Base-by-base conservation (phyloP, 2,329 filamentous ascomycete genomes). In the Thelonectria blattea region DNA sequence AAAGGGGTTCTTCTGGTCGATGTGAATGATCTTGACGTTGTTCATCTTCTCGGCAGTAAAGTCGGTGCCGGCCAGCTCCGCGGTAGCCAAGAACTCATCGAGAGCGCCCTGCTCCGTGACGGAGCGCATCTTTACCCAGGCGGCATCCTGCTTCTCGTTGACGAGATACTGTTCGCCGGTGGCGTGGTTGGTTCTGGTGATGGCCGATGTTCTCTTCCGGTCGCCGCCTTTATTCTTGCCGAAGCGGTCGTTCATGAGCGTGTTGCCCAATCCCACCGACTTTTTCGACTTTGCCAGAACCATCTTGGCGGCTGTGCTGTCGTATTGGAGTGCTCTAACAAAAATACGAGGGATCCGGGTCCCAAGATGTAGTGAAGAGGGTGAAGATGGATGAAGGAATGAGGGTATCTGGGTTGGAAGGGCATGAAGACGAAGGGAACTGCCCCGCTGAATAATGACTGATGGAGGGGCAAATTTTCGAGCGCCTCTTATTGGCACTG, bases 1-100 rank as follows among this genome's bases (percentile, higher is more conserved):
- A 71, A 94, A 99, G 0, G 95, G 95, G 76, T 99, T 99, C 80
- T 91, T 92, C 79, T 97, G 93, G 76, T 97, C 93, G 67, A 89
- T 90, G 76, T 99, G 95, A 69, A 99, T 97, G 74, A 99, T 97
- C 82, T 97, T 97, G 78, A 98, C 91, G 74, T 96, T 98, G 80
- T 94, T 98, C 87, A 96, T 91, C 85, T 98, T 98, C 82, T 98
- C 93, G 27, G 95, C 96, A 1, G 94, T 98, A 78, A 99, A 99
- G 75, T 99, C 95, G 67, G 95, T 99, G 66, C 93, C 94, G n/a
- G 95, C 95, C 69, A 99, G 82, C 79, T 98, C 93, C 65, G 95
- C 96, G 2, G 95, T 99, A 58, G 91, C 91, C 65, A 99, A 82
- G 77, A 99, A 99, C 77, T 99, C 95, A 76, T 99, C 95, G 63